These are phyloP conservation scores for Lepidium didymum DNA, from an alignment of 345 rosid species.

Conservation along the genomic window DNA sequence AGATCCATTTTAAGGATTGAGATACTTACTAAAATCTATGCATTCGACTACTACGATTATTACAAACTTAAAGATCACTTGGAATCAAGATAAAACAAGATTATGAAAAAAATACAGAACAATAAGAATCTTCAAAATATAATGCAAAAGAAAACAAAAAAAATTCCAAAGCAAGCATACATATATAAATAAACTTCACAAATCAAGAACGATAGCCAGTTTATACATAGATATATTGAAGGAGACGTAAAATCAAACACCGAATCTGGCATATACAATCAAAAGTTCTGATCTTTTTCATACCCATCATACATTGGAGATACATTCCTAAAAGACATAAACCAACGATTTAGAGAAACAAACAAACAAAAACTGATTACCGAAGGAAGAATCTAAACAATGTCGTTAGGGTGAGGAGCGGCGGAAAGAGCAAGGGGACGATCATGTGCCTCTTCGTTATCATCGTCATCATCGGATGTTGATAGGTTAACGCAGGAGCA, in stretches of 20 bases:
- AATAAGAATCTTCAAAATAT: neutral
- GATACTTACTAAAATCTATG: neutral
- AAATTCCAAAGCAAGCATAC: neutral
- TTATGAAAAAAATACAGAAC: neutral
- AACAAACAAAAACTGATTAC: neutral
- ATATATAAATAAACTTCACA: slow-evolving; percentile 5
- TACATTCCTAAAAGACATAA: neutral
- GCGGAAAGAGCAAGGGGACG: slow-evolving; percentile 46
- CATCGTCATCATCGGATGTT: slow-evolving; percentile 67
- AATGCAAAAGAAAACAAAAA: neutral
- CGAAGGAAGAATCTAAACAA: slow-evolving; percentile 8
- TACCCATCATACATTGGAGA: slow-evolving; percentile 1
- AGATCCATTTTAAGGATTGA: neutral
- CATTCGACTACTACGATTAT: neutral
- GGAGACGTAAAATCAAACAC: neutral
- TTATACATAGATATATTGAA: neutral
- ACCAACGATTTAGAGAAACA: neutral
- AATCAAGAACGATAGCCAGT: neutral
- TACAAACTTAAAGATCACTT: neutral
- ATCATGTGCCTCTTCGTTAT: slow-evolving; percentile 37
- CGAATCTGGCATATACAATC: slow-evolving; percentile 15
- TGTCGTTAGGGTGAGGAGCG: slow-evolving; percentile 28
- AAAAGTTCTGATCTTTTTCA: slow-evolving; percentile 4
- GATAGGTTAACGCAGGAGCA: slow-evolving; percentile 77
- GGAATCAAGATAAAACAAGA: neutral